phyloP scores from a whole-genome alignment of 208 protist genomes.

The Entamoeba histolytica region DNA sequence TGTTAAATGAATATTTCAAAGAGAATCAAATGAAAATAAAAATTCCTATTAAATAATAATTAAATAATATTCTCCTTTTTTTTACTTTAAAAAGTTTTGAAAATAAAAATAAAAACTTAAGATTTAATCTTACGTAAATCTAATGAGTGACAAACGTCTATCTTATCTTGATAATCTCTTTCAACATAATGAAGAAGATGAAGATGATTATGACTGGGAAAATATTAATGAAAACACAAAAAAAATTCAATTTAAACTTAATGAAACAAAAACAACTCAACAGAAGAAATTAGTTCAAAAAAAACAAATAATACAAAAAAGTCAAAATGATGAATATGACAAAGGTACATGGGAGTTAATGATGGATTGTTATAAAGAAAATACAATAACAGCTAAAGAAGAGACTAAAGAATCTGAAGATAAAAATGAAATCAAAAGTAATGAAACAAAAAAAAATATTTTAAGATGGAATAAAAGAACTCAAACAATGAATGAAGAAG shows the following conservation, averaged over 20 bases:
- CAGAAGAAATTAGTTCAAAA: background rate
- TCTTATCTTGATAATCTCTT: background rate
- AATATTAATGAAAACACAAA: background rate
- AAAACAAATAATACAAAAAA: background rate
- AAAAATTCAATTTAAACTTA: background rate
- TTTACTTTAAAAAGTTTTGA: too few relatives aligned
- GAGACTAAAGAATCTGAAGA: background rate
- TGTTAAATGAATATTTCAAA: too few relatives aligned
- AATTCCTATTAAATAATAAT: too few relatives aligned
- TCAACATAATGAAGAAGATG: background rate
- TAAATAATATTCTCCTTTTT: too few relatives aligned
- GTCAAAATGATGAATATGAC: background rate
- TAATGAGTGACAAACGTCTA: background rate
- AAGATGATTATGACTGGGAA: background rate
- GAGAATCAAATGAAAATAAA: too few relatives aligned
- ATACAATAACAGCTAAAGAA: background rate
- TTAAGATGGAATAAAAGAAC: background rate
- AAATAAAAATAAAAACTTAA: too few relatives aligned
- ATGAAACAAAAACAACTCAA: background rate
- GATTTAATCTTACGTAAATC: too few relatives aligned
- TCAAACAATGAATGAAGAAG: background rate
- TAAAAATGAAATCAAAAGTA: background rate
- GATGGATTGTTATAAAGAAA: background rate
- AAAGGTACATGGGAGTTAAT: background rate
- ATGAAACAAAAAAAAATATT: background rate